Percentiles rank a stretch among this genome's conserved stretches.
phyloP scores from a whole-genome alignment of 179 eudicot genomes.

The Corrigiola litoralis region DNA sequence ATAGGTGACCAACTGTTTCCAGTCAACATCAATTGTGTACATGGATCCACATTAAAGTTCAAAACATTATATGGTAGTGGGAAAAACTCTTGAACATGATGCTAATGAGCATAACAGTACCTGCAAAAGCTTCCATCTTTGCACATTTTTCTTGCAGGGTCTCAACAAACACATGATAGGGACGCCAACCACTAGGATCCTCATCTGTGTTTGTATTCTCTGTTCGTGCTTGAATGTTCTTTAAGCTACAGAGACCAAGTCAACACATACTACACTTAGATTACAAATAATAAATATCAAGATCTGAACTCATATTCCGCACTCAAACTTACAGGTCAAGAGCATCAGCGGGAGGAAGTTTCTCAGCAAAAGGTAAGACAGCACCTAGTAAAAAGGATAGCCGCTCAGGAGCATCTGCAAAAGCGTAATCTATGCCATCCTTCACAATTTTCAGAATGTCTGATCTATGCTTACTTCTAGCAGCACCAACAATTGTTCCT shows the following conservation, averaged over 20 bases:
- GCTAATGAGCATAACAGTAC: slow-evolving; percentile 27
- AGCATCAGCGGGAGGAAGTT: slow-evolving; percentile 69
- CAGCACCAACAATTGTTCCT: slow-evolving; percentile 65
- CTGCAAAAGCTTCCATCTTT: slow-evolving; percentile 72
- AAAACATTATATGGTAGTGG: not conserved
- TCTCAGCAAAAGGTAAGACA: slow-evolving; percentile 63
- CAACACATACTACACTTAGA: not conserved
- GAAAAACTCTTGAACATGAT: not conserved
- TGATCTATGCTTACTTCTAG: slow-evolving; percentile 68
- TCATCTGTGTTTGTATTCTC: slow-evolving; percentile 69
- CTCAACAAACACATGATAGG: slow-evolving; percentile 65
- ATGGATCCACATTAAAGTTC: not conserved
- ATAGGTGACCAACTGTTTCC: no score
- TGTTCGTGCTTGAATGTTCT: slow-evolving; percentile 55
- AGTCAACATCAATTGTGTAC: no score
- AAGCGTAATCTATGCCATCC: slow-evolving; percentile 81
- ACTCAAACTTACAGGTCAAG: slow-evolving; percentile 64
- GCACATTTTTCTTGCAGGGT: slow-evolving; percentile 65
- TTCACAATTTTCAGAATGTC: slow-evolving; percentile 70
- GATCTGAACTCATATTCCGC: not conserved
- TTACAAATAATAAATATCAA: not conserved
- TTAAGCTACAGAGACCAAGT: slow-evolving; percentile 43
- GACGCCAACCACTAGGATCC: slow-evolving; percentile 96
- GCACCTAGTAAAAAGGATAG: slow-evolving; percentile 72
- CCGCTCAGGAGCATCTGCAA: slow-evolving; percentile 56